Percentiles rank a stretch among this genome's conserved stretches.
Conservation (phyloP, 805 yeast species). For the Saturnispora kantuleensis region DNA sequence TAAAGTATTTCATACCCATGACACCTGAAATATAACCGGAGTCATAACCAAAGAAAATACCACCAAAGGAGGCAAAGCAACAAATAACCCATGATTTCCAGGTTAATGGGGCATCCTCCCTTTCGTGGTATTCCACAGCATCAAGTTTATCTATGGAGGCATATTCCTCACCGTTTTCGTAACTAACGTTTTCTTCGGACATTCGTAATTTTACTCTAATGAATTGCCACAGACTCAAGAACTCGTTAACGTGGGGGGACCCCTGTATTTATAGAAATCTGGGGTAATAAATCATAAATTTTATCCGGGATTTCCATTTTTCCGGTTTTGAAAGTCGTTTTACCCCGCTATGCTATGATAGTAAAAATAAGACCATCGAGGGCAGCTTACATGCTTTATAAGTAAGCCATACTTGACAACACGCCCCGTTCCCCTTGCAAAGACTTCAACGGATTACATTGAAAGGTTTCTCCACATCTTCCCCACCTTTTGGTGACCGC, state of each 20-base stretch:
- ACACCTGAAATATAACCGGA: slow-evolving; percentile 62
- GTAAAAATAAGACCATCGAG: too few species aligned
- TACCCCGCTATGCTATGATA: too few species aligned
- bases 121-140: slow-evolving; percentile 6
- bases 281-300: neutral
- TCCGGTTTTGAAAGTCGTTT: neutral
- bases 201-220: neutral
- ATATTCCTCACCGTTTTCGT: neutral
- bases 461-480: too few species aligned
- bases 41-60: slow-evolving; percentile 58
- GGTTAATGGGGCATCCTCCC: slow-evolving; percentile 30
- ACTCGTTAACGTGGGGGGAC: too few species aligned
- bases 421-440: too few species aligned
- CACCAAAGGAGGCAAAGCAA: slow-evolving; percentile 58
- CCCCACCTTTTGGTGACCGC: too few species aligned
- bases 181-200: slow-evolving; percentile 1
- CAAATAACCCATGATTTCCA: slow-evolving; percentile 31
- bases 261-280: neutral
- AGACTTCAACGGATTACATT: too few species aligned
- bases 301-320: neutral
- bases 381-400: too few species aligned
- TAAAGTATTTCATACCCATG: slow-evolving; percentile 47
- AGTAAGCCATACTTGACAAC: too few species aligned
- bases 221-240: too few species aligned
- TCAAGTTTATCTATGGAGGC: neutral